Conservation (phyloP, 805 yeast genomes). For the Candida maris region DNA sequence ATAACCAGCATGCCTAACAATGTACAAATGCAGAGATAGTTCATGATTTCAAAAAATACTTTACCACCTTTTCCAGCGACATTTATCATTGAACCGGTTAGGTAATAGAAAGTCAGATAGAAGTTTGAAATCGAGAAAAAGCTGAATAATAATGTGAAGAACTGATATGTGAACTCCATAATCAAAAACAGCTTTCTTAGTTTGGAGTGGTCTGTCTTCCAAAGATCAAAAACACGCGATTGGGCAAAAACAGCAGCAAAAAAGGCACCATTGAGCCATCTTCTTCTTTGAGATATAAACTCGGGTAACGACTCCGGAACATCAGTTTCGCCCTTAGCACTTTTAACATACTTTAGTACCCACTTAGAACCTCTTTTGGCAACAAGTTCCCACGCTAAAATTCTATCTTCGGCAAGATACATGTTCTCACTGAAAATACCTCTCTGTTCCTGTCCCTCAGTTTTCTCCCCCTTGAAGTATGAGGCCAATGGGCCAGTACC, state of each 20-base stretch:
- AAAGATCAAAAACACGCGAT: conserved; percentile 78
- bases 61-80: conserved; percentile 73
- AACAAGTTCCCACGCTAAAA: conserved; percentile 92
- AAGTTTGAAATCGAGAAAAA: conserved; percentile 92
- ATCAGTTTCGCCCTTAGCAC: conserved; percentile 94
- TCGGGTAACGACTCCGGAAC: conserved; percentile 95
- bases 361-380: conserved; percentile 81
- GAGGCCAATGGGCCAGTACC: conserved; percentile 91
- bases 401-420: conserved; percentile 97
- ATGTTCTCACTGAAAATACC: conserved; percentile 93
- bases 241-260: conserved; percentile 94
- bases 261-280: conserved; percentile 98
- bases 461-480: conserved; percentile 81
- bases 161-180: conserved; percentile 85
- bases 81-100: conserved; percentile 77
- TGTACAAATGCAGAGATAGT: conserved; percentile 77
- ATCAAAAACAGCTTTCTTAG: conserved; percentile 79
- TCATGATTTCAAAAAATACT: conserved; percentile 79
- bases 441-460: conserved; percentile 33
- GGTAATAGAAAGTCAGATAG: conserved; percentile 85
- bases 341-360: conserved; percentile 87
- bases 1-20: conserved; percentile 86
- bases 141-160: conserved; percentile 73
- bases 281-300: conserved; percentile 90
- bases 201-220: conserved; percentile 83